Percentiles rank a stretch among this genome's conserved stretches.
Conservation (phyloP, 768 basidiomycete genomes). For the Polyporus arcularius region DNA sequence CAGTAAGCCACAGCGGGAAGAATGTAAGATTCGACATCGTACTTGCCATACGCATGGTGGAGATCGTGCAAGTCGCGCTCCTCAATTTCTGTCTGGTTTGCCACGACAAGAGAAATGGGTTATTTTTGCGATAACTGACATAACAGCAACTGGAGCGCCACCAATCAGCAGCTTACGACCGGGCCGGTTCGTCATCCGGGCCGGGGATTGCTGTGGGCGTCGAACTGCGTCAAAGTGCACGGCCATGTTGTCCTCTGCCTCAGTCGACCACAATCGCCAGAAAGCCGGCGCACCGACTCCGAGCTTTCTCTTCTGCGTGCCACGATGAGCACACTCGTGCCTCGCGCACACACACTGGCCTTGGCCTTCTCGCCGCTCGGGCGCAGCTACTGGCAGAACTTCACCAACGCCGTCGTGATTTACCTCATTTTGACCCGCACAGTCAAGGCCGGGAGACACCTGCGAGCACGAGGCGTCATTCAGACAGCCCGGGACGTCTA, state of each 20-base stretch:
- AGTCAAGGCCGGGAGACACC: conserved; percentile 58
- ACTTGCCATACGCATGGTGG: conserved; percentile 23
- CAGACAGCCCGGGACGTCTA: conserved; percentile 54
- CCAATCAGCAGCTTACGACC: background rate
- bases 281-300: background rate
- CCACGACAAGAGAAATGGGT: too few species aligned
- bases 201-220: background rate
- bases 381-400: conserved; percentile 37
- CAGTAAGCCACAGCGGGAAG: background rate
- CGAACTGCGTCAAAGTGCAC: too few species aligned
- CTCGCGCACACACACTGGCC: background rate
- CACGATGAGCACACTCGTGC: background rate
- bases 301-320: background rate
- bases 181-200: background rate
- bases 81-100: background rate
- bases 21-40: background rate
- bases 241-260: too few species aligned
- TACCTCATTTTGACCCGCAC: conserved; percentile 56
- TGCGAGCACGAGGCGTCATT: conserved; percentile 61
- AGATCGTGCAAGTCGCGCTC: background rate
- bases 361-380: conserved; percentile 9
- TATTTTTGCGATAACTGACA: too few species aligned
- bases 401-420: conserved; percentile 58
- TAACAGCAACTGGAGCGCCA: too few species aligned
- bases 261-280: too few species aligned